Evolutionary conservation across 106 monocot genomes (phyloP).

Genomic region (Apostasia shenzhenica): DNA sequence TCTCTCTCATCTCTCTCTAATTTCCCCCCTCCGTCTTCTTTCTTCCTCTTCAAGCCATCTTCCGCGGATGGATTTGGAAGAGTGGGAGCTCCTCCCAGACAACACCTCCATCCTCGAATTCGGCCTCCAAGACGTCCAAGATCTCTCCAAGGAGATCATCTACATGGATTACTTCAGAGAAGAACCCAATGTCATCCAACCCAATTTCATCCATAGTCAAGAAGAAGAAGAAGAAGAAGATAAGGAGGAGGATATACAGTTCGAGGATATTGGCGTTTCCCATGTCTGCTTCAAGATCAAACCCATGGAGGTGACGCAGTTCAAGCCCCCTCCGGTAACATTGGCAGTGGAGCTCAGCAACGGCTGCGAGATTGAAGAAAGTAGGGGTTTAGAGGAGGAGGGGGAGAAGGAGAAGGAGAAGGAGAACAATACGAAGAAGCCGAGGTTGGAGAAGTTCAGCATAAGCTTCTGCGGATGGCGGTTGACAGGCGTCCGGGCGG

Average conservation of each 20-base stretch:
- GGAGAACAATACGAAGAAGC: background rate
- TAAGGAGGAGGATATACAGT: too few relatives aligned
- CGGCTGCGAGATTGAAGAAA: background rate
- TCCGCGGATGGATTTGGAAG: background rate
- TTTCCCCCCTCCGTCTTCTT: background rate
- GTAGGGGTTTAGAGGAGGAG: background rate
- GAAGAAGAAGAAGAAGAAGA: too few relatives aligned
- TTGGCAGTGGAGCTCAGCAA: background rate
- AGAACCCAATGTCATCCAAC: background rate
- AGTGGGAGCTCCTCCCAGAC: background rate
- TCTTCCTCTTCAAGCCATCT: background rate
- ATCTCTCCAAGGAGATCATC: background rate
- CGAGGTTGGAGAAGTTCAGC: background rate
- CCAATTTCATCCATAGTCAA: background rate
- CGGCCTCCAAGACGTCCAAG: background rate
- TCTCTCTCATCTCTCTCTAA: background rate
- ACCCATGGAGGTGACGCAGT: too few relatives aligned
- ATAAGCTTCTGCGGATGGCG: background rate
- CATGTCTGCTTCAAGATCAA: too few relatives aligned
- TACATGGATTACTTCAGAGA: background rate
- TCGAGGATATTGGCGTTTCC: too few relatives aligned
- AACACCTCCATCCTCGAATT: background rate
- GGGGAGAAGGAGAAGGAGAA: background rate
- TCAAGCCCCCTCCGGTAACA: too few relatives aligned
- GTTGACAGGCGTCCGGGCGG: background rate